These are phyloP conservation scores for Ganoderma boninense DNA, from an alignment of 1,284 basidiomycete species.

Conservation along the genomic window DNA sequence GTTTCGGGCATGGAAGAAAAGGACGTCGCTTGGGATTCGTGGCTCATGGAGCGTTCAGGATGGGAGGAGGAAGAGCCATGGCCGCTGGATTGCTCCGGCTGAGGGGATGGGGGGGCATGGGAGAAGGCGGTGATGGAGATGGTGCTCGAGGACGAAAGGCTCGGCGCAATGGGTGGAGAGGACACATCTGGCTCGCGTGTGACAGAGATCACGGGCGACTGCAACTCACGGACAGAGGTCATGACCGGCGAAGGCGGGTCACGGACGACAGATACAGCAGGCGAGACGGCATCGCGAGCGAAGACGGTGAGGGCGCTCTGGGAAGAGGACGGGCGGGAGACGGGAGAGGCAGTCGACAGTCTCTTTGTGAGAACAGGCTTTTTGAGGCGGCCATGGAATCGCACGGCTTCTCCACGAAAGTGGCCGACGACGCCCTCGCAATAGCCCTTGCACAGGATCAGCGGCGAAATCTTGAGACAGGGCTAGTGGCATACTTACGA, in stretches of 20 bases:
- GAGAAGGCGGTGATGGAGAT: slow-evolving; percentile 15
- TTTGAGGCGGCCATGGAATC: slow-evolving; percentile 81
- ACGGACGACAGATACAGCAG: slow-evolving; percentile 7
- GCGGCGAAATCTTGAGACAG: slow-evolving; percentile 9
- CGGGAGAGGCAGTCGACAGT: slow-evolving; percentile 42
- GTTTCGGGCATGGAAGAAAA: slow-evolving; percentile 37
- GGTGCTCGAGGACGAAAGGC: slow-evolving; percentile 20
- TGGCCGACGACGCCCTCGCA: slow-evolving; percentile 93
- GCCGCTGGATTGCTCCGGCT: slow-evolving; percentile 27
- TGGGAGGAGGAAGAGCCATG: slow-evolving; percentile 14
- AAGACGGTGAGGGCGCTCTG: slow-evolving; percentile 34
- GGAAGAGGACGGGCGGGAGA: slow-evolving; percentile 39
- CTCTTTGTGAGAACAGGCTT: slow-evolving; percentile 82
- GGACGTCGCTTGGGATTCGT: slow-evolving; percentile 34
- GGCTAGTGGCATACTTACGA: slow-evolving; percentile 55
- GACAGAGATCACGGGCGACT: slow-evolving; percentile 24
- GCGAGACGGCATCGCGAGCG: slow-evolving; percentile 27
- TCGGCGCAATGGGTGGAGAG: slow-evolving; percentile 24
- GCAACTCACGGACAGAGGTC: slow-evolving; percentile 30
- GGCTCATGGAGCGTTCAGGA: slow-evolving; percentile 32
- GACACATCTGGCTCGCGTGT: slow-evolving; percentile 17
- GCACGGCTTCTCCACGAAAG: slow-evolving; percentile 75
- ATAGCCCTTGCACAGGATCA: slow-evolving; percentile 45
- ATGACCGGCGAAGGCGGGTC: slow-evolving; percentile 26
- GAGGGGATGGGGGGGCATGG: slow-evolving; percentile 18